A percentile compares a stretch with the other conserved stretches of the same genome.
Conservation (phyloP, 192 early-diverging fungal species). For the Coemansia sp. region DNA sequence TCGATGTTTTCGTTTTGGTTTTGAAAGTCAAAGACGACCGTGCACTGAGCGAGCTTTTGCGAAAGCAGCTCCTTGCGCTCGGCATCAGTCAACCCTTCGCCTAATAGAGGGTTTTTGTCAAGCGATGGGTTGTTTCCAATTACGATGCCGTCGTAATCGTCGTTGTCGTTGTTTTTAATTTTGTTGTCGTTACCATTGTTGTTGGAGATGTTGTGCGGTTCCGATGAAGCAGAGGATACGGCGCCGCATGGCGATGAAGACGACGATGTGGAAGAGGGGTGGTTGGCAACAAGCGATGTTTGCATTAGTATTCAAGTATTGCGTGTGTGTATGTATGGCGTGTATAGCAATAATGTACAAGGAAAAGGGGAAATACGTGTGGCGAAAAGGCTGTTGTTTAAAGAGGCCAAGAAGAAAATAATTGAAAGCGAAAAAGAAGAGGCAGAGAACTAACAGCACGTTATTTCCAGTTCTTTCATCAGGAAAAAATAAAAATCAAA, state of each 20-base stretch:
- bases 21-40: constrained; percentile 93
- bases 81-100: constrained; percentile 69
- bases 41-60: constrained; percentile 89
- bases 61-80: constrained; percentile 87
- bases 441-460: background rate
- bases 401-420: background rate
- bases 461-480: background rate
- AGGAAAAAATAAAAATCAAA: background rate
- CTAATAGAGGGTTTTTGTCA: constrained; percentile 31
- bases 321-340: background rate
- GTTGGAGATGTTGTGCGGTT: background rate
- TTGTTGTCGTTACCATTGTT: background rate
- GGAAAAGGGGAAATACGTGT: background rate
- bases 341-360: constrained; percentile 6
- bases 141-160: background rate
- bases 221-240: background rate
- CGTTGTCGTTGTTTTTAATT: background rate
- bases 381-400: background rate
- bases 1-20: constrained; percentile 82
- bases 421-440: background rate
- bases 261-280: background rate
- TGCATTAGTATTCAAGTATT: constrained; percentile 11
- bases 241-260: constrained; percentile 1
- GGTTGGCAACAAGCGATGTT: constrained; percentile 17
- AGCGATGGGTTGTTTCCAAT: background rate